Base-by-base conservation (phyloP, 805 yeast genomes). In the Dipodascus albidus region DNA sequence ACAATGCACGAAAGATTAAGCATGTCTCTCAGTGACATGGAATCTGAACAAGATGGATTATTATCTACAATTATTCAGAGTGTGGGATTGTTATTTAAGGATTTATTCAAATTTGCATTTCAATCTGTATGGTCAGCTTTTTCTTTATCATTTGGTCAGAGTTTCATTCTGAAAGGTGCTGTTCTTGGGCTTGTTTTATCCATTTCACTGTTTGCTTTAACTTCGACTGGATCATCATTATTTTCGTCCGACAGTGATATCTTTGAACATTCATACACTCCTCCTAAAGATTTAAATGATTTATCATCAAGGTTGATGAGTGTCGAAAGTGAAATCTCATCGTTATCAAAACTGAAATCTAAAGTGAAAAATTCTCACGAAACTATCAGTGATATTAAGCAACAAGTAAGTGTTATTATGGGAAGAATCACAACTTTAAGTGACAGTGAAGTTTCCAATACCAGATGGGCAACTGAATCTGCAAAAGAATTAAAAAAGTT, bases 261-360 rank as follows among this genome's bases (percentile, higher is more conserved):
- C 51, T 31, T 54, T 49, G 48, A 47, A 8, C 21, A 49, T 57
- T 8, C 60, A 59, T 20, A 47, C 22, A 3, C 48, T 4, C 54
- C 55, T 21, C 60, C 61, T 3, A 50, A 50, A 14, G 55, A 58
- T 47, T 21, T 58, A 23, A 33, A 42, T 11, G 58, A 57, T 35
- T 38, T 53, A 3, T 41, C 54, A 3, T 24, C 19, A 2, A 52
- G 61, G n/a, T 56, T 58, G 17, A 27, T 55, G 52, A 19, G 44
- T 15, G 52, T 58, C n/a, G 61, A 58, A 47, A 19, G 49, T 3
- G 54, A 57, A 27, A 51, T 58, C 24, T 48, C 54, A 1, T 27
- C 53, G 2, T 48, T 54, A 14, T 54, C 56, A 6, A 21, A 19
- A 11, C 21, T 24, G 11, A 33, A 41, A 19, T 38, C 53, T 2